Evolutionary conservation across 2,329 filamentous ascomycete species (phyloP).

Genomic region (Teratosphaeriaceae sp.): DNA sequence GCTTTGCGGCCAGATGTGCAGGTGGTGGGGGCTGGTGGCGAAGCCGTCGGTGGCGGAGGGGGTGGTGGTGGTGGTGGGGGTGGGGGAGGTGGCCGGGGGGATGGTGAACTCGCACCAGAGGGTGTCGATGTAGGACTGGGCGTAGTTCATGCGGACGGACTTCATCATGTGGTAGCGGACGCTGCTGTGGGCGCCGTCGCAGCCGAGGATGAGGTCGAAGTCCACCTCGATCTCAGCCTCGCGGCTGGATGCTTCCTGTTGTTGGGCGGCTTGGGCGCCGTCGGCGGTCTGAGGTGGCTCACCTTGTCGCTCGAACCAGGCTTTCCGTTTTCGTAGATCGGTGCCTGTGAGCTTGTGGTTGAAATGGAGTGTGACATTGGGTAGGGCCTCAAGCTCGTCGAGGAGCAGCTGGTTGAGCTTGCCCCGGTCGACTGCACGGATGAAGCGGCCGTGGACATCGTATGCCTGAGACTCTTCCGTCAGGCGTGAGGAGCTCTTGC

Average conservation of each 20-base stretch:
- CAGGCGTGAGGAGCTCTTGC: conserved; percentile 44
- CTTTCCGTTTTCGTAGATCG: conserved; percentile 55
- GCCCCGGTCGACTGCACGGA: conserved; percentile 79
- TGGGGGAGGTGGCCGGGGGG: conserved; percentile 28
- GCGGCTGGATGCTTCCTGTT: conserved; percentile 28
- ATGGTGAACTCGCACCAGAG: conserved; percentile 97
- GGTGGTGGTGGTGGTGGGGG: conserved; percentile 17
- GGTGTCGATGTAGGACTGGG: conserved; percentile 92
- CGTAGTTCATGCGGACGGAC: conserved; percentile 80
- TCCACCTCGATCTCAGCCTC: conserved; percentile 69
- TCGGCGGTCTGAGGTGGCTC: conserved; percentile 14
- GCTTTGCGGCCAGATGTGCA: conserved; percentile 85
- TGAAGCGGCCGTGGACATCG: conserved; percentile 76
- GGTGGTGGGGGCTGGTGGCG: conserved; percentile 79
- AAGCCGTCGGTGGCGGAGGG: conserved; percentile 48
- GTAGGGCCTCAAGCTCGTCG: conserved; percentile 72
- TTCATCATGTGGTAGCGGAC: conserved; percentile 96
- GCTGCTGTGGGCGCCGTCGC: conserved; percentile 90
- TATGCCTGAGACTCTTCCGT: conserved; percentile 81
- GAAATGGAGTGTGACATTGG: conserved; percentile 89
- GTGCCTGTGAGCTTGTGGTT: conserved; percentile 88
- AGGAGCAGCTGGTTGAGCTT: conserved; percentile 77
- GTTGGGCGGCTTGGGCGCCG: conserved; percentile 29
- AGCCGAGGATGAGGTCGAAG: conserved; percentile 93
- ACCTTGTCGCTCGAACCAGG: conserved; percentile 10